phyloP scores from a whole-genome alignment of 352 stramenopile genomes.

The Phytophthora megakarya region DNA sequence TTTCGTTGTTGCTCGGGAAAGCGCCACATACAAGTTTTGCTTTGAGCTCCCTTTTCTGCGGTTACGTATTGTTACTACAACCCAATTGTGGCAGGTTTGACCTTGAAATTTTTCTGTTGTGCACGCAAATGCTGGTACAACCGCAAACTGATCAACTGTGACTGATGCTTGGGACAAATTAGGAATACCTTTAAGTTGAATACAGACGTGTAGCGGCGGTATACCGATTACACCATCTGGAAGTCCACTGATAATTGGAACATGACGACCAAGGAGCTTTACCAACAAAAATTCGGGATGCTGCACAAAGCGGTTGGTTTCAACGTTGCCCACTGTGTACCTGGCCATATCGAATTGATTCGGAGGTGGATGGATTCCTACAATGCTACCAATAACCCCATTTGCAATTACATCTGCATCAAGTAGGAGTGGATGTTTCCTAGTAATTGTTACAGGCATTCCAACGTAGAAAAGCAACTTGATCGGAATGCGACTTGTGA shows the following conservation, averaged over 20 bases:
- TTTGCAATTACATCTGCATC: conserved; percentile 19
- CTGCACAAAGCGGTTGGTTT: background rate
- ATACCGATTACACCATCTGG: conserved; percentile 13
- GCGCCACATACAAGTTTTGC: conserved; percentile 2
- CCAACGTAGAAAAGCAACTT: conserved; percentile 22
- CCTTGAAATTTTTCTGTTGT: conserved; percentile 38
- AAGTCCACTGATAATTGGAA: conserved; percentile 4
- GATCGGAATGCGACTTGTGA: conserved; percentile 14
- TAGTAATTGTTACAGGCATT: conserved; percentile 17
- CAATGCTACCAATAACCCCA: conserved; percentile 17
- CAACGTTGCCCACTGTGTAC: background rate
- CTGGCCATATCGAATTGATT: background rate
- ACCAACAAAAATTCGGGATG: conserved; percentile 13
- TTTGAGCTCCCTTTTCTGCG: background rate
- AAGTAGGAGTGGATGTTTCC: conserved; percentile 12
- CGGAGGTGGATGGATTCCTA: conserved; percentile 8
- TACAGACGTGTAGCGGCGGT: background rate
- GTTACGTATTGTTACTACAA: conserved; percentile 18
- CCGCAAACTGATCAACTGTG: conserved; percentile 28
- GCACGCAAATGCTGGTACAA: conserved; percentile 29
- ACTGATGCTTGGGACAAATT: conserved; percentile 15
- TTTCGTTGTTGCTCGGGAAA: background rate
- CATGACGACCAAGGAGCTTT: conserved; percentile 3
- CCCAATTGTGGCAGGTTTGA: conserved; percentile 15
- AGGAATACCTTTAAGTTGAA: background rate